Conservation (phyloP, 768 basidiomycete species). For the Mycena amicta region DNA sequence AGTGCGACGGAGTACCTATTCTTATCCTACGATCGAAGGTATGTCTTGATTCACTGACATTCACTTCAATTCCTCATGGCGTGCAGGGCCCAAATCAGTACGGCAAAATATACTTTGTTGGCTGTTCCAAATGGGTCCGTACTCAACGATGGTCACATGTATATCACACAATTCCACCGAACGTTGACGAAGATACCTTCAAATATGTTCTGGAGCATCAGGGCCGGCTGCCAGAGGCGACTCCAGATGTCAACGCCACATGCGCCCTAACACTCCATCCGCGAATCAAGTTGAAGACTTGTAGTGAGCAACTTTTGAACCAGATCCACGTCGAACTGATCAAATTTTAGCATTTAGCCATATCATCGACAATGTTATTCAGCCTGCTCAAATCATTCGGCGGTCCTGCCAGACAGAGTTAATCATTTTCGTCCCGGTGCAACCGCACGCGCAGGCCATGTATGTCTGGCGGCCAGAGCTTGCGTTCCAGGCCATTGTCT, state of each 20-base stretch:
- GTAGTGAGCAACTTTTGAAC: not conserved
- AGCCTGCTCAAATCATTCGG: not conserved
- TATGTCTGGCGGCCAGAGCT: not conserved
- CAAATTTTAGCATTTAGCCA: not conserved
- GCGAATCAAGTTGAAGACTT: not conserved
- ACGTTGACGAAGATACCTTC: not conserved
- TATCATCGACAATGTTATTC: not conserved
- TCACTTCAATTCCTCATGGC: too few species aligned
- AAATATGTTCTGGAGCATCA: constrained; percentile 3
- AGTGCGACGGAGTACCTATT: too few species aligned
- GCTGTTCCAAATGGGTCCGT: constrained; percentile 5
- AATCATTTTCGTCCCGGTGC: constrained; percentile 6
- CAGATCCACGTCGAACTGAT: not conserved
- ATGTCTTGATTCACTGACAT: too few species aligned
- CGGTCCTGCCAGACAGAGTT: not conserved
- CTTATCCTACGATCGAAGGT: too few species aligned
- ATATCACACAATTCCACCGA: not conserved
- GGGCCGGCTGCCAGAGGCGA: not conserved
- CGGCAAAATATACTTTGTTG: constrained; percentile 3
- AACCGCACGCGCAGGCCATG: not conserved
- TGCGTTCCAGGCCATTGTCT: not conserved
- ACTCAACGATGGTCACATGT: not conserved
- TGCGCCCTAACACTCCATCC: constrained; percentile 7
- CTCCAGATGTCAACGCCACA: not conserved
- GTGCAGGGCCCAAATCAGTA: constrained; percentile 5